These are phyloP conservation scores for Globisporangium splendens DNA, from an alignment of 352 stramenopile species.

Conservation along the genomic window DNA sequence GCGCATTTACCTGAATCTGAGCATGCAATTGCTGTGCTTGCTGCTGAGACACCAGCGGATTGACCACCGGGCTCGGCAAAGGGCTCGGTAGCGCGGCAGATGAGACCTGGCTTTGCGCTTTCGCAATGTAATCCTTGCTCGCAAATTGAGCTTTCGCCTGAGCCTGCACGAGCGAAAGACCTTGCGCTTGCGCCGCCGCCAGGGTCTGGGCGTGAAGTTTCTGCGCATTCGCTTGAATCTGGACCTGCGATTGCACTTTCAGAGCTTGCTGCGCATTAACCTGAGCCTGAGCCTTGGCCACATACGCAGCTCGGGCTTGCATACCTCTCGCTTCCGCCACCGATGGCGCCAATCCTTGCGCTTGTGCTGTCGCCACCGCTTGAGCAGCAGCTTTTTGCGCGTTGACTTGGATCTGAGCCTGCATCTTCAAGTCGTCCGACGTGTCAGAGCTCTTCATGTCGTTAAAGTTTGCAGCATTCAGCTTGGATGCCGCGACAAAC, in stretches of 20 bases:
- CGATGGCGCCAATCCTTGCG: conserved; percentile 70
- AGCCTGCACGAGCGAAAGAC: conserved; percentile 79
- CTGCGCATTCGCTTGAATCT: conserved; percentile 88
- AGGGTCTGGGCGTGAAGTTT: conserved; percentile 86
- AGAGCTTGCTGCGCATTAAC: conserved; percentile 78
- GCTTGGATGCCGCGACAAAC: conserved; percentile 80
- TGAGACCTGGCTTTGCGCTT: conserved; percentile 82
- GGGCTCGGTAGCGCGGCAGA: conserved; percentile 50
- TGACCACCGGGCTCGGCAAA: conserved; percentile 47
- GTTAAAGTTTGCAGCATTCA: conserved; percentile 32
- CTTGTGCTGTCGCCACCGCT: conserved; percentile 68
- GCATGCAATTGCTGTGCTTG: conserved; percentile 84
- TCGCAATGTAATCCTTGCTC: conserved; percentile 89
- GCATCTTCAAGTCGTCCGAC: conserved; percentile 74
- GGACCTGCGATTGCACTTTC: conserved; percentile 84
- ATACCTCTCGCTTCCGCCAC: conserved; percentile 73
- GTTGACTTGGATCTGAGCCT: conserved; percentile 83
- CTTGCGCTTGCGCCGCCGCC: conserved; percentile 78
- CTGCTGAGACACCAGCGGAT: conserved; percentile 62
- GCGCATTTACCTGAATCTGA: conserved; percentile 87
- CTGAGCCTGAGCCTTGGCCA: conserved; percentile 85
- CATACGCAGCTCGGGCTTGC: conserved; percentile 78
- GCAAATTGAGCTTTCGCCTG: conserved; percentile 85
- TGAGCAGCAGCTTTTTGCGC: conserved; percentile 81
- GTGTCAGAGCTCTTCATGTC: conserved; percentile 33